These are phyloP conservation scores for Thyridium curvatum DNA, from an alignment of 2,329 filamentous ascomycete species.

Conservation along the genomic window DNA sequence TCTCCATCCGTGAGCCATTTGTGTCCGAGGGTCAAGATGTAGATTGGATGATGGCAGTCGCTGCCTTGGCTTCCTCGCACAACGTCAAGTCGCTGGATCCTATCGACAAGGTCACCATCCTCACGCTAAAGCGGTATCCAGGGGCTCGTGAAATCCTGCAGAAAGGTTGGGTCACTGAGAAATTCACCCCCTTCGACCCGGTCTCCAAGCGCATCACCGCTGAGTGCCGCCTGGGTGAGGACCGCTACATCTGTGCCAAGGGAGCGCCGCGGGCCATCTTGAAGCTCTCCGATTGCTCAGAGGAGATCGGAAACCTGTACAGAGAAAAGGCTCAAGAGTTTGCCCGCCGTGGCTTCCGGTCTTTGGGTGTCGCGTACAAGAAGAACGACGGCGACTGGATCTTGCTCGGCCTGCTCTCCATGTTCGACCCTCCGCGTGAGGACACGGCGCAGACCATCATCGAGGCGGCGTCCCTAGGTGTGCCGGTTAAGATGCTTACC, in stretches of 20 bases:
- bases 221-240: conserved; percentile 61
- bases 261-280: conserved; percentile 73
- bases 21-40: conserved; percentile 71
- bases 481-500: conserved; percentile 76
- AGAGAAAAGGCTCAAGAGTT: conserved; percentile 69
- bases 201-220: conserved; percentile 75
- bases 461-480: conserved; percentile 69
- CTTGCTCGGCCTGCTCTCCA: conserved; percentile 69
- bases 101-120: conserved; percentile 73
- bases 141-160: conserved; percentile 71
- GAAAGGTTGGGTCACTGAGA: conserved; percentile 70
- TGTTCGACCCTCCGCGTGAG: conserved; percentile 75
- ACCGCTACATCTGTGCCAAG: conserved; percentile 68
- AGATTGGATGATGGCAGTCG: conserved; percentile 81
- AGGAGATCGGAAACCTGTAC: conserved; percentile 60
- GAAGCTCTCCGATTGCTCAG: conserved; percentile 60
- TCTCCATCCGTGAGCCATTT: conserved; percentile 71
- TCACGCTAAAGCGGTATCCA: conserved; percentile 70
- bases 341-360: conserved; percentile 73
- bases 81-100: conserved; percentile 74
- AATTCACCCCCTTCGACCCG: conserved; percentile 72
- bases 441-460: conserved; percentile 74
- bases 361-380: conserved; percentile 72
- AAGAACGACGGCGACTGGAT: conserved; percentile 74
- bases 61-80: conserved; percentile 70